A percentile compares a stretch with the other conserved stretches of the same genome.
Evolutionary conservation across 345 rosid genomes (phyloP).

Genomic region (Jatropha curcas): DNA sequence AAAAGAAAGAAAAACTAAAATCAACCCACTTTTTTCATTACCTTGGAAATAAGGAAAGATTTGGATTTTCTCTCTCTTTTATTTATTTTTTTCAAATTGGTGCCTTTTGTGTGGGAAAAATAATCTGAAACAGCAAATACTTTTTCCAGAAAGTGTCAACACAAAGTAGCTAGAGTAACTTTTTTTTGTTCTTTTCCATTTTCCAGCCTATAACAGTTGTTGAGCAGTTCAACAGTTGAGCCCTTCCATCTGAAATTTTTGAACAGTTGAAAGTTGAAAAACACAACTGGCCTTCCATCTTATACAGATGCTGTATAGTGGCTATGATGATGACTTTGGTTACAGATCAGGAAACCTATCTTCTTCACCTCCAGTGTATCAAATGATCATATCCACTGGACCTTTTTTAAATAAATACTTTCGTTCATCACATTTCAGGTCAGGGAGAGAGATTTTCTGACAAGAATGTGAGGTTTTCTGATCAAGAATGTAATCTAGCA

Average conservation of each 20-base stretch:
- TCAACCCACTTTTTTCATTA: not conserved
- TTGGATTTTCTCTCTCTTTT: no score
- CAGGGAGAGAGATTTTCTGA: not conserved
- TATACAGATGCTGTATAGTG: not conserved
- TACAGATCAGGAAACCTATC: not conserved
- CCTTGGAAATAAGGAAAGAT: no score
- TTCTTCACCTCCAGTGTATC: not conserved
- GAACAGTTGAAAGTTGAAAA: no score
- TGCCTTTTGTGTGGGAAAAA: not conserved
- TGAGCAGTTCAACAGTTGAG: not conserved
- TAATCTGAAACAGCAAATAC: not conserved
- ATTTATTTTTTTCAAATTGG: not conserved
- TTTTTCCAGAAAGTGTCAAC: not conserved
- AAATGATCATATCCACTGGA: not conserved
- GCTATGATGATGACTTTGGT: not conserved
- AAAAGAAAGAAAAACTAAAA: no score
- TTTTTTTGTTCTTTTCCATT: not conserved
- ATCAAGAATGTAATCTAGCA: no score
- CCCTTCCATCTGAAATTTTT: no score
- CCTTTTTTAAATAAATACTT: not conserved
- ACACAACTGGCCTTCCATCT: not conserved
- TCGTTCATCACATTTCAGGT: not conserved
- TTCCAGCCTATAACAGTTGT: constrained; percentile 25
- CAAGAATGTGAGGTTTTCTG: no score
- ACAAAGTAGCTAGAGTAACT: not conserved